phyloP scores from a whole-genome alignment of 73 alveolate genomes.

The Paramecium bursaria region DNA sequence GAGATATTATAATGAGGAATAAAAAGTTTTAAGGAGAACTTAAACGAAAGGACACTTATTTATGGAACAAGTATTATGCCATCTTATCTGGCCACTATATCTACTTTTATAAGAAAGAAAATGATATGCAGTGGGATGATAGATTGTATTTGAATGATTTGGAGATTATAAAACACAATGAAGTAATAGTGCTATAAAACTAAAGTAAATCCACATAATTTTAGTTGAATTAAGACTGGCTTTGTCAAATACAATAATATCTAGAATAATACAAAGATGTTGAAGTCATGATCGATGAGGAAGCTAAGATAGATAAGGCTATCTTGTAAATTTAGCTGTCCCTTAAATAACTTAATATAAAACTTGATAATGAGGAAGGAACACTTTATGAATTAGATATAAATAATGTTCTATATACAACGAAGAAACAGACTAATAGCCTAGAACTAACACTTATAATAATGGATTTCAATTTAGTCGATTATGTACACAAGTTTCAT shows the following conservation, averaged over 20 bases:
- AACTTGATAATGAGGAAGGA: not conserved
- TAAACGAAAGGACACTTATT: not conserved
- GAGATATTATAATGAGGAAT: not conserved
- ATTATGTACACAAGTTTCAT: slow-evolving; percentile 8
- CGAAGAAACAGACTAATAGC: not conserved
- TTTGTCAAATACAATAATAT: not conserved
- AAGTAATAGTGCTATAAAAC: not conserved
- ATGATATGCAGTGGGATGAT: slow-evolving; percentile 57
- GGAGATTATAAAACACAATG: slow-evolving; percentile 3
- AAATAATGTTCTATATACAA: slow-evolving; percentile 14
- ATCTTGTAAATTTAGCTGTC: not conserved
- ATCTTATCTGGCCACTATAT: slow-evolving; percentile 55
- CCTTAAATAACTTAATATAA: not conserved
- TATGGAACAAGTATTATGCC: slow-evolving; percentile 48
- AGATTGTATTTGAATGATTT: slow-evolving; percentile 24
- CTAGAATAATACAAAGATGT: slow-evolving; percentile 31
- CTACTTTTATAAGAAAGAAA: slow-evolving; percentile 47
- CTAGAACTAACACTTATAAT: not conserved
- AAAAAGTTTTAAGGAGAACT: not conserved
- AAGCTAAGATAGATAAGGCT: not conserved
- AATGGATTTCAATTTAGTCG: slow-evolving; percentile 11
- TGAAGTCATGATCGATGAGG: not conserved
- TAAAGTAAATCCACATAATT: not conserved
- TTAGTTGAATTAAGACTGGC: not conserved
- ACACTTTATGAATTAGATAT: not conserved